Conservation (phyloP, 345 rosid species). For the Brassica napus region DNA sequence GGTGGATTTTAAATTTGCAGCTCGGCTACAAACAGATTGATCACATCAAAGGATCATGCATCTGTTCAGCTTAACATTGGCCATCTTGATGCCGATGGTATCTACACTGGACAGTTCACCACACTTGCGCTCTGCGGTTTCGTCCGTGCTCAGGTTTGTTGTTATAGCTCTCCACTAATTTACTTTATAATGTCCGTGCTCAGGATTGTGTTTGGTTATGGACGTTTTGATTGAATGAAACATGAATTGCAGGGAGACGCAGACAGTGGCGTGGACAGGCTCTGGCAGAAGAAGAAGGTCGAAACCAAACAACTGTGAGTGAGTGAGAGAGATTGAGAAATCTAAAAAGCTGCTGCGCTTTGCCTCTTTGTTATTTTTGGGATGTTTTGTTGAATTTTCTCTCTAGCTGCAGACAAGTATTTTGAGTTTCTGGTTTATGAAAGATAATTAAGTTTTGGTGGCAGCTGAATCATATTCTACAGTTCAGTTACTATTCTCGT, state of each 20-base stretch:
- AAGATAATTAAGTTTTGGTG: slow-evolving; percentile 5
- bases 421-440: not conserved
- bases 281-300: slow-evolving; percentile 50
- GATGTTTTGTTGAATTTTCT: slow-evolving; percentile 5
- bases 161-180: not conserved
- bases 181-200: slow-evolving; percentile 44
- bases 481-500: no score
- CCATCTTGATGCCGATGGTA: slow-evolving; percentile 60
- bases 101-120: slow-evolving; percentile 51
- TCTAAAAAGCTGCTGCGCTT: not conserved
- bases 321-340: not conserved
- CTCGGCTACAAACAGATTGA: slow-evolving; percentile 73
- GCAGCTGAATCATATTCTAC: not conserved
- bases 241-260: slow-evolving; percentile 57
- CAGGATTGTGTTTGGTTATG: slow-evolving; percentile 31
- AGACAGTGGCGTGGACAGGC: slow-evolving; percentile 70
- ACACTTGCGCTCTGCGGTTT: slow-evolving; percentile 73
- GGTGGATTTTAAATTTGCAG: slow-evolving; percentile 34
- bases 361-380: not conserved
- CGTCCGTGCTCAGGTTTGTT: slow-evolving; percentile 66
- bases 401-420: not conserved
- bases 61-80: slow-evolving; percentile 71
- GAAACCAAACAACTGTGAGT: slow-evolving; percentile 34
- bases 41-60: slow-evolving; percentile 72
- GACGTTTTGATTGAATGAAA: not conserved